Base-by-base conservation (phyloP, 176 grass and related monocot species). In the Triticum timopheevii region DNA sequence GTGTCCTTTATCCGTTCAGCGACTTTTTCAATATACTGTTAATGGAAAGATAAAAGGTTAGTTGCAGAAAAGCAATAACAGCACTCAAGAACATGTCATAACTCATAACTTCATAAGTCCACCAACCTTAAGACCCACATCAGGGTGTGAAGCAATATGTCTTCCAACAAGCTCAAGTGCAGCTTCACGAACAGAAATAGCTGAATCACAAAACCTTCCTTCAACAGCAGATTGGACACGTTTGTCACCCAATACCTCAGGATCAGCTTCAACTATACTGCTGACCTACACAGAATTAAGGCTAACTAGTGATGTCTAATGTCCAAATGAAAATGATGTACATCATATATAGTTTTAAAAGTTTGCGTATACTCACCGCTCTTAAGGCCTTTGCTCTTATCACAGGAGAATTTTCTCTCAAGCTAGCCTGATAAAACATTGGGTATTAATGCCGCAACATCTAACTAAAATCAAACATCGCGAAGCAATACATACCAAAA, bases 141-240 rank as follows among this genome's bases (percentile, higher is more conserved):
- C 97, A 88, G 97, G 97, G 90, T 99, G 90, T 82, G 97, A 99
- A 85, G 97, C 97, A 75, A 99, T 99, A 88, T 99, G 97, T 22
- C 94, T 93, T 39, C 97, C 97, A 85, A 99, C 97, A 88, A 99
- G 94, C 77, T 99, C 97, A 85, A 99, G 88, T 30, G 97, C 97
- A 94, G 97, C 97, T 99, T 99, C 97, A 79, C 97, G 90, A 88
- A 99, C 97, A 88, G 97, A 99, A 76, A 99, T 99, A 81, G 97
- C 97, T 3, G 97, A 94, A 76, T 99, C 97, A 64, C 97, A 99
- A 90, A 99, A 99, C 63, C 97, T 92, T 79, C 97, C 97, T 91
- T 99, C 97, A 88, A 99, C 97, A 90, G 97, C 97, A 78, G 79
- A 90, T 90, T 99, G 97, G 61, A 99, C 92, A 77, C 94, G 93